Base-by-base conservation (phyloP, 495 filamentous ascomycete genomes). In the Achaetomiella virescens region DNA sequence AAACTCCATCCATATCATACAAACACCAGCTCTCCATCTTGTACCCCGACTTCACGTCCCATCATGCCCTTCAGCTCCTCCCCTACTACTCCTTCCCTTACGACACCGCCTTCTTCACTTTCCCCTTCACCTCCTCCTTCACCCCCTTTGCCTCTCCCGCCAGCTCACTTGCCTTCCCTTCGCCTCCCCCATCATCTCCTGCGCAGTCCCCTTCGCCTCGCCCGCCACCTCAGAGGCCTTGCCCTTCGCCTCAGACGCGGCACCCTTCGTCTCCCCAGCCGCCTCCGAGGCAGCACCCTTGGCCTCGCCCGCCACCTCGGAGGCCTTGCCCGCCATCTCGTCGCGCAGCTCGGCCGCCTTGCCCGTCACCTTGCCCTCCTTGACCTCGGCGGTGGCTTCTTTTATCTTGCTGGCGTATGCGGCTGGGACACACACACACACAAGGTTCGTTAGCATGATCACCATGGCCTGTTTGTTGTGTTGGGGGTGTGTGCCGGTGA, bases 381-480 rank as follows among this genome's bases (percentile, higher is more conserved):
- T 68, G 45, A 64, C 71, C 43, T 61, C 58, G 1, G 64, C 62
- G 20, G 54, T 52, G 49, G 60, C 68, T 40, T 70, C 66, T 48
- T 75, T 77, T 35, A 77, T 60, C 58, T 80, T 81, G 59, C 68
- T 61, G 14, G 74, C 67, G 14, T 72, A 69, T 48, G 67, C 72
- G 56, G 74, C 78, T 81, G 57, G 53, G 10, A 22, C 36, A 31
- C n/a, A n/a, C n/a, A n/a, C n/a, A n/a, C n/a, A n/a, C n/a, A n/a
- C n/a, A n/a, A n/a, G n/a, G n/a, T n/a, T n/a, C n/a, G n/a, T n/a
- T n/a, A n/a, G n/a, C n/a, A n/a, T n/a, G n/a, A n/a, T n/a, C n/a
- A n/a, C n/a, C n/a, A n/a, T n/a, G n/a, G n/a, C n/a, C n/a, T n/a
- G n/a, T 57, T 29, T 36, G 24, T 11, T 38, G 4, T 51, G 18